Base-by-base conservation (phyloP, 352 stramenopile genomes). In the Ophiocytium majus region DNA sequence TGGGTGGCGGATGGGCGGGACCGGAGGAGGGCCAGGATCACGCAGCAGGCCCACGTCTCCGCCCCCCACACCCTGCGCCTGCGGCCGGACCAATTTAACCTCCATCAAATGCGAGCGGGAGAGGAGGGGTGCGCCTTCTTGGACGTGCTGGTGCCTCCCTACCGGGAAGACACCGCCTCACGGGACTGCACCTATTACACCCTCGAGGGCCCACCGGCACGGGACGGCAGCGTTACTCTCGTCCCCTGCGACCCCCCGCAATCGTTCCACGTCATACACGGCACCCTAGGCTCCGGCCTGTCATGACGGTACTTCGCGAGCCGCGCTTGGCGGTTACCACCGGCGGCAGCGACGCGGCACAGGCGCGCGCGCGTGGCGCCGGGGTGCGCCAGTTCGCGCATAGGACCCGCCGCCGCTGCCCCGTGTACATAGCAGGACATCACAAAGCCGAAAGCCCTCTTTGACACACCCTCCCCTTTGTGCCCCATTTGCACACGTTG, bases 171-270 rank as follows among this genome's bases (percentile, higher is more conserved):
- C 32, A 81, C 50, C 14, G 78, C 66, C 1, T 17, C 5, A 14
- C 84, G 84, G 17, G 84, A 88, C 50, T 88, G 84, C 84, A 88
- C 84, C 75, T 88, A 88, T 63, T 88, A 88, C 80, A 35, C 36
- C 1, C 28, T 80, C 31, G 64, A 79, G 64, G 9, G 28, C 28
- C 57, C 57, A 23, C 28, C 57, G 43, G 32, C 0, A 17, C 9
- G 80, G 31, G 50, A 80, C 28, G 19, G n/a, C 10, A 36, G 33
- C 19, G 80, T 88, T 9, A 78, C 36, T 31, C 49, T 88, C 19
- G 32, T 88, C 34, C 84, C 75, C 9, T 88, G 80, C 32, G 23
- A 81, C 31, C 66, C 64, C n/a, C 64, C 36, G 28, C 50, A 79
- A 9, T 37, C 28, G 35, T 85, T 88, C 50, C 43, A 76, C 31